Conservation (phyloP, 73 alveolate species). For the Paramecium tetraurelia region DNA sequence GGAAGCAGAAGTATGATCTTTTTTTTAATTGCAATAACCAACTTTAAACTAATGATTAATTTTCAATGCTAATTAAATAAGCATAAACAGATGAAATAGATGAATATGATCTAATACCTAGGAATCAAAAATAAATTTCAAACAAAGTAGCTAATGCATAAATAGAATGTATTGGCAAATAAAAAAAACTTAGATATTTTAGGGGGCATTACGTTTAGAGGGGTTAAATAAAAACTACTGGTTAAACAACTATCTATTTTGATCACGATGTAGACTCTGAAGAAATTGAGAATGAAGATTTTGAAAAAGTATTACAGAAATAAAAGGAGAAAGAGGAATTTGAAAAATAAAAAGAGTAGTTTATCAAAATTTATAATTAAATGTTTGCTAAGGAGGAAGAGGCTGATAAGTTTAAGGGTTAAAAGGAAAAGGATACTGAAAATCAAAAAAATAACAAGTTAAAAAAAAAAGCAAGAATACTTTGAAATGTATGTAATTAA, state of each 20-base stretch:
- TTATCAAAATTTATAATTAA: not conserved
- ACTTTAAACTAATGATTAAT: not conserved
- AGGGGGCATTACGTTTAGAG: not conserved
- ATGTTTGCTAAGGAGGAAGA: not conserved
- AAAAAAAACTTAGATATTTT: not conserved
- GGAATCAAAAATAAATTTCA: not conserved
- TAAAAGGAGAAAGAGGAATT: not conserved
- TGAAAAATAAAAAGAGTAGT: not conserved
- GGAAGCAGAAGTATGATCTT: not conserved
- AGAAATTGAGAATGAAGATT: conserved; percentile 2
- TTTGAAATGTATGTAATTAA: not conserved
- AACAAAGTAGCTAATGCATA: not conserved
- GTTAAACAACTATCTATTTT: not conserved
- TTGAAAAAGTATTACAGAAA: not conserved
- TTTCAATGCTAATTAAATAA: not conserved
- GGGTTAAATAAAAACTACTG: not conserved
- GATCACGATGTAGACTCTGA: conserved; percentile 13
- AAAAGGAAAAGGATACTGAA: not conserved
- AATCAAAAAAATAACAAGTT: not conserved
- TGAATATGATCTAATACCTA: not conserved
- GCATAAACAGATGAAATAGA: not conserved
- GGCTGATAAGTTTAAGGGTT: not conserved
- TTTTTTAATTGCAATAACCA: not conserved
- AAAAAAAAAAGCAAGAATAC: not conserved
- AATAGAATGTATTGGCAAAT: not conserved